A percentile compares a stretch with the other conserved stretches of the same genome.
Evolutionary conservation across 352 stramenopile species (phyloP).

Genomic region (Pilasporangium apinafurcum): DNA sequence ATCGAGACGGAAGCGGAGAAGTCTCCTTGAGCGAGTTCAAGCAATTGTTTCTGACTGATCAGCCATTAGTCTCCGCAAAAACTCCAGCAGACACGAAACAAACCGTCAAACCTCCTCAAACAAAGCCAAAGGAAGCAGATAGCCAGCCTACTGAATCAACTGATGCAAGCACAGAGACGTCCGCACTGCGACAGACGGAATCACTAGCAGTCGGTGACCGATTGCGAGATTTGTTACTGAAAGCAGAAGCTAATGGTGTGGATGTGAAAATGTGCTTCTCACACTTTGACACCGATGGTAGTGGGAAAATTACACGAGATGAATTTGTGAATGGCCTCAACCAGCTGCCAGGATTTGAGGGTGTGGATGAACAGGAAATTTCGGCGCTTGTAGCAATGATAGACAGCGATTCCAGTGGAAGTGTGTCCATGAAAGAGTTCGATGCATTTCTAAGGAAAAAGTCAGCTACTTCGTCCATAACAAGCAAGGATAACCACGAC

Average conservation of each 20-base stretch:
- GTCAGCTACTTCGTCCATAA: too few species aligned
- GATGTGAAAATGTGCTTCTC: slow-evolving; percentile 40
- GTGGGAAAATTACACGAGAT: slow-evolving; percentile 38
- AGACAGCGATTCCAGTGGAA: slow-evolving; percentile 43
- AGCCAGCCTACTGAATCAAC: too few species aligned
- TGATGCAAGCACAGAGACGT: too few species aligned
- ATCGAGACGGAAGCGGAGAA: slow-evolving; percentile 53
- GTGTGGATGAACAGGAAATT: slow-evolving; percentile 30
- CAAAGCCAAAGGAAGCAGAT: too few species aligned
- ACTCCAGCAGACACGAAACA: too few species aligned
- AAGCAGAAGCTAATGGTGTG: slow-evolving; percentile 33
- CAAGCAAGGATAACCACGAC: too few species aligned
- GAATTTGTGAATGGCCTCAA: slow-evolving; percentile 51
- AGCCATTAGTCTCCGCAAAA: too few species aligned
- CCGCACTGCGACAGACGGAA: too few species aligned
- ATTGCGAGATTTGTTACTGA: slow-evolving; percentile 19
- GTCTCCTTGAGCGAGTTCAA: slow-evolving; percentile 67
- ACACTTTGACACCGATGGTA: slow-evolving; percentile 67
- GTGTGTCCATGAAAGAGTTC: slow-evolving; percentile 59
- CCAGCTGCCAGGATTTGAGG: slow-evolving; percentile 38
- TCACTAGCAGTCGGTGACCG: slow-evolving; percentile 8
- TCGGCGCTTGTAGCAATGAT: slow-evolving; percentile 35
- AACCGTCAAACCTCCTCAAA: too few species aligned
- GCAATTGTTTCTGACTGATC: slow-evolving; percentile 42
- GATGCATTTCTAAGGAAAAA: slow-evolving; percentile 20